Evolutionary conservation across 139 green algal species (phyloP), one percentile per base, ranked within the genome.

Genomic region (Zygnema circumcarinatum): DNA sequence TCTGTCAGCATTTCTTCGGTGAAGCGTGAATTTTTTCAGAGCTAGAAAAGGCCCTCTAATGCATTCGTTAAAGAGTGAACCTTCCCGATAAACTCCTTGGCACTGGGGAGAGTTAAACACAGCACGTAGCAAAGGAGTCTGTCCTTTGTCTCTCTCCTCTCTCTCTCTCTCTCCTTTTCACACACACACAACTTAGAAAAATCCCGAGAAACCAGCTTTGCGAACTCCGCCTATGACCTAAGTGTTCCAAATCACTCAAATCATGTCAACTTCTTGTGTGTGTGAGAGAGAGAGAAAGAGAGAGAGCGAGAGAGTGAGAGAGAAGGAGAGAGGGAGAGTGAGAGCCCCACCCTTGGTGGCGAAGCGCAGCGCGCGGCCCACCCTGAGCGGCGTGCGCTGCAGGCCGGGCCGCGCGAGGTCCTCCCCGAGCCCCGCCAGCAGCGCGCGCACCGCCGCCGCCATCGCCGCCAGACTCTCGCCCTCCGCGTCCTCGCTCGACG

Each of bases 331-430:
- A 41, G 7, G 16, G 11, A 52, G 3, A 38, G n/a, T 25, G 2
- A 40, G 29, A 56, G n/a, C 32, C 33, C 36, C 20, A 88, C 82
- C 82, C 2, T 75, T 54, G 1, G 93, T 96, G 52, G 95, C 94
- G 84, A 96, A 95, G n/a, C 96, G 54, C 85, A 96, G 93, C 1
- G 96, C 96, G 86, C 98, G 98, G 2, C 95, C 96, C 2, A 98
- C 96, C 1, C 96, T 89, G 94, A 96, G 95, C 1, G 96, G 96
- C 0, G 96, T 98, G 56, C 98, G 94, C 1, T 89, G 31, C 38
- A 98, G 86, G 0, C 95, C 96, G 38, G 98, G 94, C 2, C 96
- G 89, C 1, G 68, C 56, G 0, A 93, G 56, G 54, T 98, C 95
- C 81, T 98, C 96, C 0, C 96, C 96, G 0, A 98, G 40, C 0